phyloP scores from a whole-genome alignment of 108 stramenopile genomes.

The Mediolabrus comicus region DNA sequence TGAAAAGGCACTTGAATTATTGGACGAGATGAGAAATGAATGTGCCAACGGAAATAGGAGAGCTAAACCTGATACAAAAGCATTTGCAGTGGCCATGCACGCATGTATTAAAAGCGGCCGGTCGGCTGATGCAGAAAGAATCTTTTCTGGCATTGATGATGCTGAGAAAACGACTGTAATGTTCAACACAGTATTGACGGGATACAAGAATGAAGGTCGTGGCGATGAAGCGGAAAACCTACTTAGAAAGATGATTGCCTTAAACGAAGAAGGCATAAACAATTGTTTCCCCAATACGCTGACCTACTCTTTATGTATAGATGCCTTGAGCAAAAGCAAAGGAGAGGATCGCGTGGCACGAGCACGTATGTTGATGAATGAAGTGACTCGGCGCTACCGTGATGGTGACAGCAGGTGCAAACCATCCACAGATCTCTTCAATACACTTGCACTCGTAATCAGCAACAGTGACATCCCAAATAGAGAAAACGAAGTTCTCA shows the following conservation, averaged over 20 bases:
- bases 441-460: conserved; percentile 18
- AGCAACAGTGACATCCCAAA: conserved; percentile 12
- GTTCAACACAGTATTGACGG: conserved; percentile 39
- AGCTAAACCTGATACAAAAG: conserved; percentile 36
- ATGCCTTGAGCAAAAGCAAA: conserved; percentile 29
- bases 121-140: conserved; percentile 9
- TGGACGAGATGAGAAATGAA: conserved; percentile 44
- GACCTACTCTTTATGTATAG: conserved; percentile 32
- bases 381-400: conserved; percentile 22
- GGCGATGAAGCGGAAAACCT: conserved; percentile 29
- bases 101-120: conserved; percentile 44
- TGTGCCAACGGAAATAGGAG: conserved; percentile 22
- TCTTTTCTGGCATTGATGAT: conserved; percentile 33
- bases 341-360: conserved; percentile 15
- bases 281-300: conserved; percentile 31
- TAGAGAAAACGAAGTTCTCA: conserved; percentile 19
- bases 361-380: conserved; percentile 18
- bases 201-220: conserved; percentile 38
- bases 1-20: conserved; percentile 21
- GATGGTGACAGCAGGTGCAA: conserved; percentile 19
- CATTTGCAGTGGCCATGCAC: conserved; percentile 39
- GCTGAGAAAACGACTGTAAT: conserved; percentile 23
- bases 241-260: conserved; percentile 31
- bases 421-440: conserved; percentile 20
- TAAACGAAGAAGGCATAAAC: conserved; percentile 12